Base-by-base conservation (phyloP, 2,329 filamentous ascomycete species). In the Sporothrix pallida region DNA sequence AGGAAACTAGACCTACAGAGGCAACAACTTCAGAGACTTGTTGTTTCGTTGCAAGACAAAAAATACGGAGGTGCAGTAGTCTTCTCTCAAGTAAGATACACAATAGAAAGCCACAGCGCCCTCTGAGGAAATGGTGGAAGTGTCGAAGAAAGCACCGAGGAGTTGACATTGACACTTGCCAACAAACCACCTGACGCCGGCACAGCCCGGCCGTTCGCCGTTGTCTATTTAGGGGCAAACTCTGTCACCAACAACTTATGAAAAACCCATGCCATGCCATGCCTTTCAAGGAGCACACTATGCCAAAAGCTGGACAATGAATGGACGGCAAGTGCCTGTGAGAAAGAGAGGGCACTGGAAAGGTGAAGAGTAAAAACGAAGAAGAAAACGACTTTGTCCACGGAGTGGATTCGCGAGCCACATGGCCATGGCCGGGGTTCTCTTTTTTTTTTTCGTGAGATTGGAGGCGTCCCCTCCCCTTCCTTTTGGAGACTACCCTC, bases 371-470 rank as follows among this genome's bases (percentile, higher is more conserved):
- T 17, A 31, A 26, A 23, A 6, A 37, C 31, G 31, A 7, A 26
- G 20, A 26, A 13, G 12, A 37, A 68, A 52, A 9, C 20, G 62
- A 48, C 62, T 65, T 63, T 63, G 44, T 50, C 44, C 46, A 50
- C 23, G 48, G 37, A 23, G 52, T 58, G 50, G 68, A 20, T 70
- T 70, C 31, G 17, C 52, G 48, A 50, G 68, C 68, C 68, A 70
- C 42, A 46, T 70, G 68, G 68, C 68, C 12, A 58, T 70, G 68
- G 50, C 52, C 50, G 67, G 68, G 68, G 52, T 26, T 70, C 20
- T n/a, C 50, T 56, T 37, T 37, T 31, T 31, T 31, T 31, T 37
- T 37, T 37, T 37, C 31, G n/a, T 70, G 50, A 70, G 50, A 70
- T 70, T 69, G 42, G 65, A 69, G 65, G 44, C 20, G 23, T 37